Evolutionary conservation across 164 flowering plant genomes (phyloP).

Genomic region (Echeveria elegans): DNA sequence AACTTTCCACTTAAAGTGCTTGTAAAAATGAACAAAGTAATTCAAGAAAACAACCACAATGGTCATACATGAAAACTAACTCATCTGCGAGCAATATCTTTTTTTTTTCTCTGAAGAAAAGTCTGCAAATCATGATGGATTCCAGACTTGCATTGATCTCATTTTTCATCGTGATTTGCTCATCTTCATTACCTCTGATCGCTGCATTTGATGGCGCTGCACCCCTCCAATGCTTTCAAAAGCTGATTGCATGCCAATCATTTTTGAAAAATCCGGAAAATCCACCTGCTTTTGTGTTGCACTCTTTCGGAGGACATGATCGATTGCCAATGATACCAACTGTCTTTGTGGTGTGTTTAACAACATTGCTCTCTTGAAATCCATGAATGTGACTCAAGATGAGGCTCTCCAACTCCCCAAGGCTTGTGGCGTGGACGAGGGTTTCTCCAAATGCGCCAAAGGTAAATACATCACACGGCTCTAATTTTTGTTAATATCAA

Average conservation of each 20-base stretch:
- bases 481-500: too few species aligned
- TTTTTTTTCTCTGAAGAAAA: not conserved
- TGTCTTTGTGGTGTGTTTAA: slow-evolving; percentile 6
- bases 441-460: not conserved
- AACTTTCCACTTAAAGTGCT: not conserved
- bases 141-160: not conserved
- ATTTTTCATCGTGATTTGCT: not conserved
- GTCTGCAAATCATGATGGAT: slow-evolving; percentile 3
- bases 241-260: not conserved
- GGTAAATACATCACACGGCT: not conserved
- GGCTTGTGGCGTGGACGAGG: slow-evolving; percentile 4
- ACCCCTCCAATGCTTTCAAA: not conserved
- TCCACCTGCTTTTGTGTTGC: not conserved
- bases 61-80: not conserved
- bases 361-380: not conserved
- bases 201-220: not conserved
- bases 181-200: not conserved
- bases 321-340: not conserved
- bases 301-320: slow-evolving; percentile 3
- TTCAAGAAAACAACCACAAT: too few species aligned
- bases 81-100: not conserved
- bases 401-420: slow-evolving; percentile 4
- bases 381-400: slow-evolving; percentile 1
- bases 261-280: not conserved
- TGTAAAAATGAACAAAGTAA: not conserved